Evolutionary conservation across 306 rosid species (phyloP).

Genomic region (Dryas drummondii): DNA sequence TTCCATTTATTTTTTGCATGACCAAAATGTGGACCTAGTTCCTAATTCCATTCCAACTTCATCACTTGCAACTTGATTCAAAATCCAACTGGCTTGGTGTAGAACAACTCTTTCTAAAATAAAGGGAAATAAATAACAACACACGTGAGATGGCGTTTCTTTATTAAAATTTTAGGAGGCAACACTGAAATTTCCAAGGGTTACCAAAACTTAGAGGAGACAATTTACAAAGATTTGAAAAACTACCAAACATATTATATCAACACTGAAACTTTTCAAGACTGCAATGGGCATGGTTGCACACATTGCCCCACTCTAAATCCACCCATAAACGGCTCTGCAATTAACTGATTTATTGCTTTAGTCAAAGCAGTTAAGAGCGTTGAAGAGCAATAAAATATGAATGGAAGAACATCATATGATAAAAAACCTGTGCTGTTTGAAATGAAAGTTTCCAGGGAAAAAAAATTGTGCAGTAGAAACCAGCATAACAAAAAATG

Average conservation of each 20-base stretch:
- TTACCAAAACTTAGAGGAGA: background rate
- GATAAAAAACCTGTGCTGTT: background rate
- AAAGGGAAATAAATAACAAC: background rate
- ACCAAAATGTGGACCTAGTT: background rate
- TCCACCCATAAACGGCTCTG: background rate
- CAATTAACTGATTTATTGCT: background rate
- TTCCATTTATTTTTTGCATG: background rate
- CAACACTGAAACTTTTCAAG: background rate
- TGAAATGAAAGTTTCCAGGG: background rate
- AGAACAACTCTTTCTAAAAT: background rate
- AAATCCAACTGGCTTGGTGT: slow-evolving; percentile 6
- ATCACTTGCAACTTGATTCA: background rate
- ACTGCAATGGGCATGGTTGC: background rate
- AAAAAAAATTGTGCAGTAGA: background rate
- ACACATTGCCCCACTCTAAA: background rate
- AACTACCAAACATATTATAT: background rate
- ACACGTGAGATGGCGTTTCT: background rate
- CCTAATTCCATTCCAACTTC: background rate
- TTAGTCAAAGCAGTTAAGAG: background rate
- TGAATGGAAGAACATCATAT: background rate
- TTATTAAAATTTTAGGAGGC: background rate
- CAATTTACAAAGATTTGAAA: background rate
- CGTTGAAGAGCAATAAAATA: background rate
- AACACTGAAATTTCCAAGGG: background rate
- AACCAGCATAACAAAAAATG: too few relatives aligned